Evolutionary conservation across 371 early-diverging fungal species (phyloP).

Genomic region (Actinomortierella wolfii): DNA sequence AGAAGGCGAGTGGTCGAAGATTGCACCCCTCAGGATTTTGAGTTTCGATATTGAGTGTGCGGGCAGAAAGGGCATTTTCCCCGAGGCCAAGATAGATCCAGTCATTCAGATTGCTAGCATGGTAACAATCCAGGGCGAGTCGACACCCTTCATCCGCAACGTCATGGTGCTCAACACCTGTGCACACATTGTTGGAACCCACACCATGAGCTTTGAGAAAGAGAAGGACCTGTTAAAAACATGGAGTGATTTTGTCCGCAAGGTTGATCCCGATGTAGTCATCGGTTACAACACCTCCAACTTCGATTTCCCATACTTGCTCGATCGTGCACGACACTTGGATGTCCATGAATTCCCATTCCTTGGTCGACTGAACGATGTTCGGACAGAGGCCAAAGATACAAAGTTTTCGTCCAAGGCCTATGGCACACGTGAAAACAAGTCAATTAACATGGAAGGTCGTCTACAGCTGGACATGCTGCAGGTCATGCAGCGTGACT

Average conservation of each 20-base stretch:
- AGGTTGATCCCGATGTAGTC: conserved; percentile 97
- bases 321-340: conserved; percentile 92
- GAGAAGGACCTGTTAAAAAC: conserved; percentile 86
- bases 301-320: conserved; percentile 98
- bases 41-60: conserved; percentile 99
- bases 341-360: conserved; percentile 79
- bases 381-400: conserved; percentile 78
- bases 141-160: conserved; percentile 86
- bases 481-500: conserved; percentile 96
- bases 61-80: conserved; percentile 97
- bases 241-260: conserved; percentile 90
- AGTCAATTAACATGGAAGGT: conserved; percentile 91
- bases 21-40: conserved; percentile 96
- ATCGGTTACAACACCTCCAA: conserved; percentile 99
- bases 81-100: conserved; percentile 92
- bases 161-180: conserved; percentile 93
- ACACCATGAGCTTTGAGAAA: conserved; percentile 81
- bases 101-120: conserved; percentile 99
- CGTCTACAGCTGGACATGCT: conserved; percentile 96
- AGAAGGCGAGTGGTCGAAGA: conserved; percentile 90
- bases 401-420: conserved; percentile 92
- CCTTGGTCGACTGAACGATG: conserved; percentile 81
- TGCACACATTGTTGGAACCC: conserved; percentile 94
- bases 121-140: conserved; percentile 90
- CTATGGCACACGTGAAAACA: conserved; percentile 91